Conservation (phyloP, 2,329 filamentous ascomycete species). For the Dothideomycetidae sp. region DNA sequence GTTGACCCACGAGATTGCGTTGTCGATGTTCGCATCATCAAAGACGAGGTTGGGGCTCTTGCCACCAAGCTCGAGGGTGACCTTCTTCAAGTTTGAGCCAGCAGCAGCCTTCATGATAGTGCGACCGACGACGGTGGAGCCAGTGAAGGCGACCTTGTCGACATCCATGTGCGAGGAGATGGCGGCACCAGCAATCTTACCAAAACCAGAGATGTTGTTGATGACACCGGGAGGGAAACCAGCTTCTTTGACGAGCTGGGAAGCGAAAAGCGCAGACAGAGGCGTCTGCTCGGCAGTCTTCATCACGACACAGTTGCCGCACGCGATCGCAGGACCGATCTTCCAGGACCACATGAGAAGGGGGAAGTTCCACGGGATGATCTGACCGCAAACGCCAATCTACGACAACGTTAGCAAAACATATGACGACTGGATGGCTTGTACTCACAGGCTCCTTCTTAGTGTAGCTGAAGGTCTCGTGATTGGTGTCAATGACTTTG, state of each 20-base stretch:
- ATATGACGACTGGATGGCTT: neutral
- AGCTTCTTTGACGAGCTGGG: slow-evolving; percentile 55
- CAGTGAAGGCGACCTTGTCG: slow-evolving; percentile 74
- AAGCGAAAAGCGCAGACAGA: slow-evolving; percentile 52
- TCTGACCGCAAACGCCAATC: slow-evolving; percentile 70
- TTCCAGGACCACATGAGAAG: slow-evolving; percentile 75
- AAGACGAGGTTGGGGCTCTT: slow-evolving; percentile 74
- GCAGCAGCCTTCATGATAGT: slow-evolving; percentile 70
- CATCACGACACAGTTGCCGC: slow-evolving; percentile 57
- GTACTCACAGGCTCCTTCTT: slow-evolving; percentile 52
- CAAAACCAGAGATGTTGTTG: slow-evolving; percentile 66
- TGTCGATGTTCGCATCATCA: slow-evolving; percentile 61
- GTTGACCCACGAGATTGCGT: slow-evolving; percentile 66
- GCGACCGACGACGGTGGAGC: slow-evolving; percentile 59
- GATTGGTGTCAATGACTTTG: slow-evolving; percentile 67
- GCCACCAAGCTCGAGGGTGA: slow-evolving; percentile 65
- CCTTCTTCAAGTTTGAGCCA: slow-evolving; percentile 66
- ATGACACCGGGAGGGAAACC: slow-evolving; percentile 66
- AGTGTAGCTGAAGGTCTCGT: slow-evolving; percentile 74
- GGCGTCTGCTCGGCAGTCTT: slow-evolving; percentile 69
- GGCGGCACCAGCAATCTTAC: slow-evolving; percentile 63
- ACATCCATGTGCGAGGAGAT: slow-evolving; percentile 64
- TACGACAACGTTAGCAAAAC: slow-evolving; percentile 16
- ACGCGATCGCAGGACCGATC: slow-evolving; percentile 58
- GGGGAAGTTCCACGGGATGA: slow-evolving; percentile 84